Conservation (phyloP, 306 rosid genomes). For the apple (Malus domestica) region ASM211411v1 NC_041791.1:5023501-5024000, state of each 20-base stretch:
- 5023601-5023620: slow-evolving; percentile 92
- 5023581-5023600: slow-evolving; percentile 45
- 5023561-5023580: neutral
- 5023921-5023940: slow-evolving; percentile 91
- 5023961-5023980: slow-evolving; percentile 82
- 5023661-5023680: slow-evolving; percentile 57
- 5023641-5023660: slow-evolving; percentile 70
- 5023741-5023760: slow-evolving; percentile 67
- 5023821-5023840: slow-evolving; percentile 32
- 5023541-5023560: neutral
- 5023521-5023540: neutral
- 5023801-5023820: slow-evolving; percentile 74
- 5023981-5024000: slow-evolving; percentile 44
- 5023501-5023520: neutral
- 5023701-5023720: slow-evolving; percentile 24
- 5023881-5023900: slow-evolving; percentile 74
- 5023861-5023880: slow-evolving; percentile 55
- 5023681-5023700: slow-evolving; percentile 35
- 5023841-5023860: slow-evolving; percentile 32
- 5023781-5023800: slow-evolving; percentile 69
- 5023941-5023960: slow-evolving; percentile 78
- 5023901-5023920: slow-evolving; percentile 74
- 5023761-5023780: slow-evolving; percentile 63
- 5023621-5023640: slow-evolving; percentile 58
- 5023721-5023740: slow-evolving; percentile 44